phyloP scores from a whole-genome alignment of 2,329 filamentous ascomycete genomes.

The Eutypa lata region DNA sequence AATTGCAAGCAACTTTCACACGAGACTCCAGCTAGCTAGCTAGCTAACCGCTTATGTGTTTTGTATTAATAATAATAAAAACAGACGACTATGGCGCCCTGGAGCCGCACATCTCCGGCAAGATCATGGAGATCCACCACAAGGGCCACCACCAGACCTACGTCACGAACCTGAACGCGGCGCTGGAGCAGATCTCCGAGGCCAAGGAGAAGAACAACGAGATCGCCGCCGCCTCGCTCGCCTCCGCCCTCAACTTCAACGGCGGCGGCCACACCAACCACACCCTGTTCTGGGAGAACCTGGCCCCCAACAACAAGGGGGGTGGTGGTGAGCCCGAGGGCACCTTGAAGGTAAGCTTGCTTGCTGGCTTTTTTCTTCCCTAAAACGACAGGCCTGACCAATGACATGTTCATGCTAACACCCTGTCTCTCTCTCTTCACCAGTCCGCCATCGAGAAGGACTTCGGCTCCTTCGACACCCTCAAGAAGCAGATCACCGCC shows the following conservation, averaged over 20 bases:
- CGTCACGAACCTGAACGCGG: constrained; percentile 72
- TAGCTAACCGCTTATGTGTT: background rate
- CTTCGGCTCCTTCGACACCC: constrained; percentile 53
- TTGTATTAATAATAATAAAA: background rate
- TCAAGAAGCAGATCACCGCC: constrained; percentile 52
- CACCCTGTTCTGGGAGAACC: constrained; percentile 67
- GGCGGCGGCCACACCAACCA: constrained; percentile 67
- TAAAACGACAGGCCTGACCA: too few relatives aligned
- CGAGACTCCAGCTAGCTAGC: background rate
- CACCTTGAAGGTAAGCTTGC: constrained; percentile 26
- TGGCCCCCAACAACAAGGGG: constrained; percentile 41
- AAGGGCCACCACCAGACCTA: constrained; percentile 81
- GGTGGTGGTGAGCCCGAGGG: constrained; percentile 49
- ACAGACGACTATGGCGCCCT: constrained; percentile 95
- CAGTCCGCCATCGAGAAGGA: constrained; percentile 48
- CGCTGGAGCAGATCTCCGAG: constrained; percentile 63
- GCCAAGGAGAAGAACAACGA: constrained; percentile 50
- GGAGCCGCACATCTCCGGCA: constrained; percentile 71
- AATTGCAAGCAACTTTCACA: background rate
- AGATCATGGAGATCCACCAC: constrained; percentile 86
- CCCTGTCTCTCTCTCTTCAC: constrained; percentile 25
- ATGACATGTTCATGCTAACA: too few relatives aligned
- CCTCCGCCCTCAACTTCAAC: constrained; percentile 58
- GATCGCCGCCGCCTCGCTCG: constrained; percentile 25
- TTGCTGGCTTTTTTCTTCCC: too few relatives aligned